Evolutionary conservation across 768 basidiomycete species (phyloP).

Genomic region (Cystobasidium onofrii): DNA sequence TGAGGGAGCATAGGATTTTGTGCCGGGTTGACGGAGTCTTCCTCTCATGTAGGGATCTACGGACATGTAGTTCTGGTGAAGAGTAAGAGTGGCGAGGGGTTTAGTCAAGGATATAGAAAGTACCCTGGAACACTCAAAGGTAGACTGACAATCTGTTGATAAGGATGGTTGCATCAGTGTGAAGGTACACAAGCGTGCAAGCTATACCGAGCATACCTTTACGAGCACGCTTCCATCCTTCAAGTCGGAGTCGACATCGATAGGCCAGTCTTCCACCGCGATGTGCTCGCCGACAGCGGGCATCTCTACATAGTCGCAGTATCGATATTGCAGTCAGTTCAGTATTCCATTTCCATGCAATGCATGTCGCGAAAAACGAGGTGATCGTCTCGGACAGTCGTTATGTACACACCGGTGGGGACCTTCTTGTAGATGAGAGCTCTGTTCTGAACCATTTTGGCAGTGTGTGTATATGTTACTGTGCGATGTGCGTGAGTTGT

Average conservation of each 20-base stretch:
- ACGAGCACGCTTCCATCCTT: slow-evolving; percentile 1
- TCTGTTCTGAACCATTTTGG: slow-evolving; percentile 23
- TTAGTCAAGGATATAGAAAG: neutral
- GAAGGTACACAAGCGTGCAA: neutral
- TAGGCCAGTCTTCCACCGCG: slow-evolving; percentile 1
- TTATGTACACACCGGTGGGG: slow-evolving; percentile 7
- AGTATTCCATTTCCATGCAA: neutral
- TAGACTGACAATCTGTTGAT: neutral
- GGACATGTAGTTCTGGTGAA: slow-evolving; percentile 26
- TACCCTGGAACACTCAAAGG: too few relatives aligned
- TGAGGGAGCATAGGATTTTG: slow-evolving; percentile 42
- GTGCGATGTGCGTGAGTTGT: neutral
- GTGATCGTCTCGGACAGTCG: neutral
- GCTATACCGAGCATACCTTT: neutral
- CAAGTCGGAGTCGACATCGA: slow-evolving; percentile 20
- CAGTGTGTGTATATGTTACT: neutral
- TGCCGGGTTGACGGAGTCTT: slow-evolving; percentile 35
- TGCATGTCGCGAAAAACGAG: neutral
- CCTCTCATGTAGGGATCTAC: slow-evolving; percentile 45
- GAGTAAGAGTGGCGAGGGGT: neutral
- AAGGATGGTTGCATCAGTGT: neutral
- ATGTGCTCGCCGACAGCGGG: slow-evolving; percentile 26
- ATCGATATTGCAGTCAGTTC: neutral
- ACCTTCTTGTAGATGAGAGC: slow-evolving; percentile 32
- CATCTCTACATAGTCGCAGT: neutral